Evolutionary conservation across 257 asterid genomes (phyloP).

Genomic region (Avicennia marina): DNA sequence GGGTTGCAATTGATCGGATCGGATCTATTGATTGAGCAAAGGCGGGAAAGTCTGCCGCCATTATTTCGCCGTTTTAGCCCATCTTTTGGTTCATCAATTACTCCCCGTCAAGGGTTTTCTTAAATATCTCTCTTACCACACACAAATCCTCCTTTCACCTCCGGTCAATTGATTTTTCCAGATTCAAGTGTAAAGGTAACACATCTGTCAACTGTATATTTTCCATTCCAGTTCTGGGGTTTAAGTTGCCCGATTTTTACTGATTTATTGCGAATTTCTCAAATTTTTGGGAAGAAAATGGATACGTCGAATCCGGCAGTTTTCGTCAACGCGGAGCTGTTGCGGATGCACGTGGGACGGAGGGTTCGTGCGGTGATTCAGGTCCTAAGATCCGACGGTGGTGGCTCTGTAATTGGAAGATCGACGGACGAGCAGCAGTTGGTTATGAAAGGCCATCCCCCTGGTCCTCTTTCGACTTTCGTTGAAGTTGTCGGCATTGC

Average conservation of each 20-base stretch:
- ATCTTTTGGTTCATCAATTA: background rate
- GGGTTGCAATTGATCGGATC: background rate
- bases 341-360: conserved; percentile 58
- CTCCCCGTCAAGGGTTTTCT: conserved; percentile 1
- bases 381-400: conserved; percentile 67
- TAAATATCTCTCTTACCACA: background rate
- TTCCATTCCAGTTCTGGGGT: background rate
- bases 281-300: conserved; percentile 32
- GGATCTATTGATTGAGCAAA: background rate
- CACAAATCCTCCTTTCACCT: background rate
- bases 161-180: background rate
- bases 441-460: conserved; percentile 61
- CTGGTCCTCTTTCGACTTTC: conserved; percentile 59
- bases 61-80: background rate
- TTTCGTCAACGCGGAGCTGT: conserved; percentile 73
- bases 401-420: conserved; percentile 63
- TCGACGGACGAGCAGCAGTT: conserved; percentile 84
- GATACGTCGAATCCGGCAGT: conserved; percentile 84
- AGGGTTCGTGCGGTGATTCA: conserved; percentile 82
- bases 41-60: conserved; percentile 39
- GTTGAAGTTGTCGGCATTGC: conserved; percentile 93
- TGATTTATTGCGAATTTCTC: no score
- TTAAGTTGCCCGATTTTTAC: no score
- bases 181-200: conserved; percentile 10
- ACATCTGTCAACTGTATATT: background rate